Evolutionary conservation across 768 basidiomycete species (phyloP).

Genomic region (Hypholoma fasciculare): DNA sequence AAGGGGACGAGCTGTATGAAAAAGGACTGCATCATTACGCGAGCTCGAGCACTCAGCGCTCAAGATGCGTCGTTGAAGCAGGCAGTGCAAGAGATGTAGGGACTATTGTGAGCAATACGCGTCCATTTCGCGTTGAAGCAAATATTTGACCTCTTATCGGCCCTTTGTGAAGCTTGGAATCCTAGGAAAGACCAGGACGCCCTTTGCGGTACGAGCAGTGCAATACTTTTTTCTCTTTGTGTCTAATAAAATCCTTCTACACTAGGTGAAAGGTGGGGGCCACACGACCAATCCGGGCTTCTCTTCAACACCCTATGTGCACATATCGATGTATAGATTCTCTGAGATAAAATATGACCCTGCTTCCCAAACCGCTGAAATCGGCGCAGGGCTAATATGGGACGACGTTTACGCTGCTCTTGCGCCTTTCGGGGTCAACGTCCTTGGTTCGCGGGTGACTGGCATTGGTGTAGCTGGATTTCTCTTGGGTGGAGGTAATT

Average conservation of each 20-base stretch:
- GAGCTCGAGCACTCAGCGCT: slow-evolving; percentile 13
- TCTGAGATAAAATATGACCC: slow-evolving; percentile 41
- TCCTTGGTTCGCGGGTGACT: slow-evolving; percentile 57
- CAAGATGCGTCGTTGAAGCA: slow-evolving; percentile 13
- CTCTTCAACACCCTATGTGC: slow-evolving; percentile 59
- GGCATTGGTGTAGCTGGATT: slow-evolving; percentile 63
- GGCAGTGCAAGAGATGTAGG: slow-evolving; percentile 7
- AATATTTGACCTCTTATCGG: neutral
- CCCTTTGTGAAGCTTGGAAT: slow-evolving; percentile 9
- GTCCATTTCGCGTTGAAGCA: neutral
- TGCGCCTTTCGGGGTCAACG: slow-evolving; percentile 46
- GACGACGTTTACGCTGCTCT: slow-evolving; percentile 61
- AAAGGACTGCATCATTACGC: slow-evolving; percentile 53
- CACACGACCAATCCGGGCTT: slow-evolving; percentile 56
- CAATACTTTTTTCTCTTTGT: neutral
- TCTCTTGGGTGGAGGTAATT: slow-evolving; percentile 51
- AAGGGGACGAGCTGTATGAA: slow-evolving; percentile 31
- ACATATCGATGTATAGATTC: slow-evolving; percentile 54
- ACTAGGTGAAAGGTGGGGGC: slow-evolving; percentile 60
- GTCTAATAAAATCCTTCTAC: neutral
- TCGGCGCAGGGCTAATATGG: slow-evolving; percentile 55
- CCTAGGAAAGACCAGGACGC: slow-evolving; percentile 8
- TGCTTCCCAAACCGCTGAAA: slow-evolving; percentile 33
- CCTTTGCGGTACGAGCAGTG: slow-evolving; percentile 11
- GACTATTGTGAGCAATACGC: slow-evolving; percentile 2